A percentile compares a stretch with the other conserved stretches of the same genome.
These are phyloP conservation scores for Tausonia pullulans DNA, from an alignment of 1,284 basidiomycete species.

Conservation along the genomic window DNA sequence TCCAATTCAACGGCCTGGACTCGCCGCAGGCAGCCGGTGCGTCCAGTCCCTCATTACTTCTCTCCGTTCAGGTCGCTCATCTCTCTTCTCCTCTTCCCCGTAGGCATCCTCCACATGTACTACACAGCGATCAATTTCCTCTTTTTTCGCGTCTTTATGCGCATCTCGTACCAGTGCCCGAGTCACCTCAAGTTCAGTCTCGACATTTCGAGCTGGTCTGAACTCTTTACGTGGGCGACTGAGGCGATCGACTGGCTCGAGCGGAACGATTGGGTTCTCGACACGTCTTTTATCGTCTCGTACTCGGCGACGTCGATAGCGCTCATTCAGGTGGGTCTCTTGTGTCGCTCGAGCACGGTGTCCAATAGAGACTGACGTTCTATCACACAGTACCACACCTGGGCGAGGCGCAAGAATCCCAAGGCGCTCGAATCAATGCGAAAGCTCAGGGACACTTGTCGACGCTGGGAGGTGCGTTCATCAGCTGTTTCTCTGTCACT, in stretches of 20 bases:
- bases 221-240: conserved; percentile 57
- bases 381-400: conserved; percentile 69
- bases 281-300: conserved; percentile 72
- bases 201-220: conserved; percentile 66
- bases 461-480: conserved; percentile 59
- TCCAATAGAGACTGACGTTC: no score
- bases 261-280: conserved; percentile 56
- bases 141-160: conserved; percentile 58
- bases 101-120: conserved; percentile 73
- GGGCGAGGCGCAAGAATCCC: conserved; percentile 67
- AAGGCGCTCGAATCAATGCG: conserved; percentile 61
- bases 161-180: conserved; percentile 77
- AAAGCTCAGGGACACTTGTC: conserved; percentile 67
- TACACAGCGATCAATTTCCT: conserved; percentile 66
- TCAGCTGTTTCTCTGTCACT: neutral
- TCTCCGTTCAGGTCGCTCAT: neutral
- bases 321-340: conserved; percentile 62
- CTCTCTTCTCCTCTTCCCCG: conserved; percentile 23
- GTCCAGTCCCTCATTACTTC: conserved; percentile 22
- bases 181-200: conserved; percentile 72
- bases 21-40: conserved; percentile 37
- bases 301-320: conserved; percentile 85
- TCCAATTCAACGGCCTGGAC: conserved; percentile 58
- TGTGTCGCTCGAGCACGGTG: no score
- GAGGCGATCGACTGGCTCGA: conserved; percentile 85